Evolutionary conservation across 148 eudicot species (phyloP), one percentile per base, ranked within the genome.

Genomic region (Silene uniflora): DNA sequence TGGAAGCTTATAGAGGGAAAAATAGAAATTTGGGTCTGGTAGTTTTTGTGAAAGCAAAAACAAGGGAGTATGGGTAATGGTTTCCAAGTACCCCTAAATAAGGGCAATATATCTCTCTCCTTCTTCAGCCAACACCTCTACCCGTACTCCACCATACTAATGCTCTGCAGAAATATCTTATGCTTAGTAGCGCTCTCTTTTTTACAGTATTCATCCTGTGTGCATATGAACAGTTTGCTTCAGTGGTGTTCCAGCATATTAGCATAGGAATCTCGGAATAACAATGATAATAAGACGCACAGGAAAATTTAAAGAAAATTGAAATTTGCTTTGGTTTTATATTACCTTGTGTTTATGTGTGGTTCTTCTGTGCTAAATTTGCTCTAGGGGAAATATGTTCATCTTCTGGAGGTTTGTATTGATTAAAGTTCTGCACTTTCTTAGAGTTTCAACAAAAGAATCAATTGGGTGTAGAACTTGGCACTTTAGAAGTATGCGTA

Each of bases 391-490:
- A 66, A 5, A 3, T 39, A 35, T 32, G 49, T 66, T 66, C 17
- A 66, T 32, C 10, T 24, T 60, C 1, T 62, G 58, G 35, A 74
- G 67, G 6, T 54, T 58, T 72, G 24, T 32, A 18, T 58, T 55
- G 25, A 21, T 17, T 72, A 13, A 55, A 27, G 19, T 12, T 16
- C 23, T 58, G 63, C 22, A n/a, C 47, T 72, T 59, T 59, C 63
- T 17, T 66, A 47, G 22, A 66, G 47, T 3, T 72, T 21, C 46
- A 54, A 72, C 65, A 29, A 59, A 17, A 72, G 62, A 49, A 72
- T 58, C 22, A 35, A 32, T 29, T 58, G 65, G 44, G 21, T 47
- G 11, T n/a, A 58, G 47, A 29, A 32, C 47, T 6, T 60, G 22
- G 63, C 42, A 35, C 42, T 35, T 35, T 35, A 6, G 42, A 35